Evolutionary conservation across 805 yeast species (phyloP), one percentile per base, ranked within the genome.

Genomic region (Lipomyces spencermartinsiae): DNA sequence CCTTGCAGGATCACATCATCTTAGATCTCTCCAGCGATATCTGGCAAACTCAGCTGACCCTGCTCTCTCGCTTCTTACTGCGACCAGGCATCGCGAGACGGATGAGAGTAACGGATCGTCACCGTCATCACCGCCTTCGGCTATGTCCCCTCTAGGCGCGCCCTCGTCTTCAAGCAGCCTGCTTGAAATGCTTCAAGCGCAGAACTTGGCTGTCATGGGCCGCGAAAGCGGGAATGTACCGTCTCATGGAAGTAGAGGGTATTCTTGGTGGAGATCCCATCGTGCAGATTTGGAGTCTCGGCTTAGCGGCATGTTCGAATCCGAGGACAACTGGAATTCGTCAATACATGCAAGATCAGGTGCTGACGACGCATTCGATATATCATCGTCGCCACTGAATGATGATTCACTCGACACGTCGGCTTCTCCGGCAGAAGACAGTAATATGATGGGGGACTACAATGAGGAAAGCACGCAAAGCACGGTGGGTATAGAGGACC

Each of bases 121-220:
- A 57, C 12, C 65, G 56, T 14, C 65, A 33, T 35, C 65, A 56
- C 51, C 61, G 46, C 6, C 60, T 35, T 14, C 55, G 49, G 25
- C 46, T 57, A 7, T 61, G 29, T 53, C 55, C 34, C 46, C 62
- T 14, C 10, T 9, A 33, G n/a, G 10, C 0, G 37, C 33, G 31
- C 51, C 59, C n/a, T n/a, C 63, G 19, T 43, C 62, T 25, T 57
- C 60, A 6, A 31, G 60, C n/a, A 57, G 57, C 22, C 9, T 57
- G 29, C 31, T 57, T 1, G 56, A 57, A 22, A 57, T 57, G 60
- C 57, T 57, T 4, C 43, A 34, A 8, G 58, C 58, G 4, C 58
- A 55, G 58, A 55, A 34, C 43, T 31, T 34, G 58, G 49, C 43
- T 31, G 37, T 35, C 31, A 57, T 57, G 29, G 49, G 29, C 6